A percentile compares a stretch with the other conserved stretches of the same genome.
Conservation (phyloP, 2,329 filamentous ascomycete genomes). For the Teratosphaeria epicoccoides region DNA sequence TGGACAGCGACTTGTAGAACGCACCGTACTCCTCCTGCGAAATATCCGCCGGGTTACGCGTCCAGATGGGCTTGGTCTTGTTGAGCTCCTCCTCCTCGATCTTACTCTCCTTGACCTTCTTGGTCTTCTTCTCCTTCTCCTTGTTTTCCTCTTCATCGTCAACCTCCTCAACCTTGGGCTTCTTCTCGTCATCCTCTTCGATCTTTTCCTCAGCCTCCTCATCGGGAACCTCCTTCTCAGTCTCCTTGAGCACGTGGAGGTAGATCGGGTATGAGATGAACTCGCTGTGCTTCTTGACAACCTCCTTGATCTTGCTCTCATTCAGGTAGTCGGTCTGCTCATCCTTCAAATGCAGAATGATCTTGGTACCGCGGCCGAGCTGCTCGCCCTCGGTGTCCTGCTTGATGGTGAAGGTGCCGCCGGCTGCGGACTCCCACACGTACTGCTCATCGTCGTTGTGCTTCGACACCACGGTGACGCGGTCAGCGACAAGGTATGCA, state of each 20-base stretch:
- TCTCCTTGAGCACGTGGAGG: constrained; percentile 98
- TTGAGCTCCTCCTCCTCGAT: constrained; percentile 99
- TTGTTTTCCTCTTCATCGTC: constrained; percentile 71
- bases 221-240: constrained; percentile 95
- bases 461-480: constrained; percentile 91
- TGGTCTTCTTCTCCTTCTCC: constrained; percentile 94
- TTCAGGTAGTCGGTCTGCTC: constrained; percentile 98
- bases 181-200: constrained; percentile 79
- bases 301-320: constrained; percentile 99
- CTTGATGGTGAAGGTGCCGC: constrained; percentile 90
- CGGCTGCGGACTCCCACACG: constrained; percentile 95
- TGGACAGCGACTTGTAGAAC: constrained; percentile 99
- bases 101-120: constrained; percentile 98
- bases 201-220: constrained; percentile 73
- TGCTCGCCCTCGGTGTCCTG: constrained; percentile 84
- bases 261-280: constrained; percentile 99
- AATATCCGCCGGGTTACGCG: constrained; percentile 93
- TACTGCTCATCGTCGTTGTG: constrained; percentile 99
- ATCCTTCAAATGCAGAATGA: constrained; percentile 98
- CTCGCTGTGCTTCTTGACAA: constrained; percentile 99
- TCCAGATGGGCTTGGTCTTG: constrained; percentile 99
- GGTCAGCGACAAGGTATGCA: constrained; percentile 97
- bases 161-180: constrained; percentile 89
- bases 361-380: constrained; percentile 91
- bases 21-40: constrained; percentile 91